Evolutionary conservation across 129 eudicot genomes (phyloP), one percentile per base, ranked within the genome.

Genomic region (Erigeron canadensis): DNA sequence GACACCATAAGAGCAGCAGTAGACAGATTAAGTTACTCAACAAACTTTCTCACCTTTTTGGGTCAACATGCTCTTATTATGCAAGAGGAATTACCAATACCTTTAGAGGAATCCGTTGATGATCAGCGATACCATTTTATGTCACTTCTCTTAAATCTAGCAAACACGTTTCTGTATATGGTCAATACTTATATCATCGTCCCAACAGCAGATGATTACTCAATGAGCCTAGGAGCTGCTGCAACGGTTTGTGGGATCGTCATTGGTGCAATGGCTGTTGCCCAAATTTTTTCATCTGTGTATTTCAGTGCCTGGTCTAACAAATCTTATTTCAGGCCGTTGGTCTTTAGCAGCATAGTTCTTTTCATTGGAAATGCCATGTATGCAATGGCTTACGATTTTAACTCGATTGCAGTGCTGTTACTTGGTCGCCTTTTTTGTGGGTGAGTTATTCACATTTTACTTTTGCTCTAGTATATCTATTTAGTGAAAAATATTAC

Each of bases 231-330:
- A 43, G 98, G 96, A 55, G 95, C 95, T 54, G 90, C 96, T n/a
- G 86, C 98, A 73, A 89, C 98, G 1, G 95, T 87, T 73, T 93
- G 98, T 53, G 98, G 98, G 63, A 76, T 93, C 47, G 91, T 93
- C 44, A 93, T 93, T 75, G 98, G 98, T 60, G 88, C 96, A 57
- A 93, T 93, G 98, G 98, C 98, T 40, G 90, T 93, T 58, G 98
- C 98, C 15, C 96, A 93, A 75, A 69, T 93, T 48, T 93, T 93
- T 67, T 89, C 98, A 23, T 87, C 98, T 3, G 95, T 93, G 57
- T 93, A 89, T 70, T 93, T 93, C 63, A 89, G 98, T 77, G 96
- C 98, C 34, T 93, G 98, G 98, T 89, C 98, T 10, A 93, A 89
- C 71, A 85, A 79, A 65, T 93, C 98, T 1, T 93, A 93, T 82